Evolutionary conservation across 2,329 filamentous ascomycete genomes (phyloP), one percentile per base, ranked within the genome.

Genomic region (Paracoccidioides brasiliensis): DNA sequence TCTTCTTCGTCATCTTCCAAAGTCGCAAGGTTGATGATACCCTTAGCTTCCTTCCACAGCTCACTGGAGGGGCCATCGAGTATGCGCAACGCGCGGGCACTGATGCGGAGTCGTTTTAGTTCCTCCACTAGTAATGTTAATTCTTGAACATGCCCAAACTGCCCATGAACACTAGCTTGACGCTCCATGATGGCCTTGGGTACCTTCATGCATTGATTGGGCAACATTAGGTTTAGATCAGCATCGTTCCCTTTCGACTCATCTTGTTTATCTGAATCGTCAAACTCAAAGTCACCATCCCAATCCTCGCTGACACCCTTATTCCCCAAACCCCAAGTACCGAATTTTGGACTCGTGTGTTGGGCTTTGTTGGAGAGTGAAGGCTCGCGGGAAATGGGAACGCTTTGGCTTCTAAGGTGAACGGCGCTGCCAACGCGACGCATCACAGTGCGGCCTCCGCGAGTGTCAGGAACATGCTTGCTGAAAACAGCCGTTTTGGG

Each of bases 251-350:
- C 49, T 30, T 62, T 59, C 3, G 54, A 45, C 38, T 66, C 64
- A 33, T 63, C 62, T 45, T 22, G 53, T 30, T 58, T 64, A 30
- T 78, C 75, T 32, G 74, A 70, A 10, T 71, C 66, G 50, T 82
- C 79, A 66, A 84, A 84, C 56, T 84, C 81, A 62, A 85, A 85
- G 63, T 85, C 82, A 54, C 81, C 81, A 62, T 84, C 82, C 82
- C 82, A 85, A 64, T 85, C 82, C 64, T 85, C 82, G 30, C 78
- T 84, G 28, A 82, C 80, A 49, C 78, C 81, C 63, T 85, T 84
- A 66, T 76, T 82, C 15, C 82, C 81, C 35, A 84, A 72, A n/a
- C 80, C 80, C 81, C 82, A 84, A 3, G 82, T 83, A 43, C 80
- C 80, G 63, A 83, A 84, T 63, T 84, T 84, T 62, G 70, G 67